Percentiles rank a stretch among this genome's conserved stretches.
Evolutionary conservation across 192 early-diverging fungal genomes (phyloP).

Genomic region (Coemansia brasiliensis): DNA sequence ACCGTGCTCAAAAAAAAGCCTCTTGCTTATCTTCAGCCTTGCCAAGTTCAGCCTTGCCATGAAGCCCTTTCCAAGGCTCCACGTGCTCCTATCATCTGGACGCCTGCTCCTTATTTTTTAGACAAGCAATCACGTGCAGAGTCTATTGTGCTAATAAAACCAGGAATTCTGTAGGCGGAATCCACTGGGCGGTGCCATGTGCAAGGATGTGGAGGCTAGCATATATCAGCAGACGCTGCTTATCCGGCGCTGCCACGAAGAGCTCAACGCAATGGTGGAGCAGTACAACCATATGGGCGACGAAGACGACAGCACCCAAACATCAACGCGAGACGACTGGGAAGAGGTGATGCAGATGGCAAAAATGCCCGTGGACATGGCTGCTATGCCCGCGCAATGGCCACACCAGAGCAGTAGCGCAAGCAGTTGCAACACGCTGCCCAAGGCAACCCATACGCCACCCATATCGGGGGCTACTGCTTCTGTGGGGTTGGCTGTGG

Average conservation of each 20-base stretch:
- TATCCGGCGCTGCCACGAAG: constrained; percentile 21
- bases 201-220: constrained; percentile 30
- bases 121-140: not conserved
- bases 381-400: not conserved
- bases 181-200: constrained; percentile 46
- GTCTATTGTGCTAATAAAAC: constrained; percentile 1
- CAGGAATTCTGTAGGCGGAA: constrained; percentile 29
- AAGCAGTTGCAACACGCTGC: constrained; percentile 15
- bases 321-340: constrained; percentile 44
- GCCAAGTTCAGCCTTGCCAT: too few relatives aligned
- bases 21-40: too few relatives aligned
- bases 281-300: constrained; percentile 33
- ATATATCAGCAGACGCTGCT: constrained; percentile 43
- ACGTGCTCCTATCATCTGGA: constrained; percentile 8
- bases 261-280: constrained; percentile 30
- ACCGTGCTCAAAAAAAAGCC: too few relatives aligned
- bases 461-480: constrained; percentile 27
- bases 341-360: constrained; percentile 53
- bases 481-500: constrained; percentile 6
- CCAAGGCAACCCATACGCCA: constrained; percentile 23
- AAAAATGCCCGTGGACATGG: constrained; percentile 20
- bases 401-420: not conserved
- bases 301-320: constrained; percentile 6
- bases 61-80: too few relatives aligned
- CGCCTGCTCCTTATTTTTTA: not conserved